Conservation (phyloP, 2,329 filamentous ascomycete genomes). For the Parascedosporium putredinis region DNA sequence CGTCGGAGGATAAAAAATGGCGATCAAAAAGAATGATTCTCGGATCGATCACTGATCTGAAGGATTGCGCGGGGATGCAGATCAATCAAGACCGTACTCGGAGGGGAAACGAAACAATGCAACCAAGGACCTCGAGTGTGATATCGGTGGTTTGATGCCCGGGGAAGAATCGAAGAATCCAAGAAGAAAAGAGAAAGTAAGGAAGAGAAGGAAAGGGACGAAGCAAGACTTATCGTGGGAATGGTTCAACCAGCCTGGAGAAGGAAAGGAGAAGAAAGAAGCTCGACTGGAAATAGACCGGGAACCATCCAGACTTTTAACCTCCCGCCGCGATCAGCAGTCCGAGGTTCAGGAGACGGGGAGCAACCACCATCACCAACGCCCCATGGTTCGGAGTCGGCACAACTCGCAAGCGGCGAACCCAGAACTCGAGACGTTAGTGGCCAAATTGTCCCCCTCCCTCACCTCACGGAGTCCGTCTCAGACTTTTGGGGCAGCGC, state of each 20-base stretch:
- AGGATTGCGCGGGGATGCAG: neutral
- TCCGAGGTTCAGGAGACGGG: neutral
- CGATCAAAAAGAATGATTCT: too few species aligned
- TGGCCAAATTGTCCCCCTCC: neutral
- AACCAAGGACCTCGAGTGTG: neutral
- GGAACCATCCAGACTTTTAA: neutral
- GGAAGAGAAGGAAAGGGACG: neutral
- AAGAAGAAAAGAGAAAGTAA: neutral
- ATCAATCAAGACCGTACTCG: neutral
- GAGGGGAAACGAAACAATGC: neutral
- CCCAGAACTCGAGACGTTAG: too few species aligned
- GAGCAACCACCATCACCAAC: neutral
- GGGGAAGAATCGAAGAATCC: neutral
- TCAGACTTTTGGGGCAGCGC: neutral
- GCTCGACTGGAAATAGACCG: neutral
- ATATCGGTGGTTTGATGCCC: neutral
- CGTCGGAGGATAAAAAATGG: too few species aligned
- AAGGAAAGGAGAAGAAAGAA: neutral
- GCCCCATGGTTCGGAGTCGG: neutral
- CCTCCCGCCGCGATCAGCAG: too few species aligned
- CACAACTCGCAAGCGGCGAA: neutral
- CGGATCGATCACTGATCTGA: slow-evolving; percentile 1
- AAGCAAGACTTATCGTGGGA: neutral
- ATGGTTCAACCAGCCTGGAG: slow-evolving; percentile 1
- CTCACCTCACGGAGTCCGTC: neutral